phyloP scores from a whole-genome alignment of 1,139 yeast genomes.

The Candida sp. region DNA sequence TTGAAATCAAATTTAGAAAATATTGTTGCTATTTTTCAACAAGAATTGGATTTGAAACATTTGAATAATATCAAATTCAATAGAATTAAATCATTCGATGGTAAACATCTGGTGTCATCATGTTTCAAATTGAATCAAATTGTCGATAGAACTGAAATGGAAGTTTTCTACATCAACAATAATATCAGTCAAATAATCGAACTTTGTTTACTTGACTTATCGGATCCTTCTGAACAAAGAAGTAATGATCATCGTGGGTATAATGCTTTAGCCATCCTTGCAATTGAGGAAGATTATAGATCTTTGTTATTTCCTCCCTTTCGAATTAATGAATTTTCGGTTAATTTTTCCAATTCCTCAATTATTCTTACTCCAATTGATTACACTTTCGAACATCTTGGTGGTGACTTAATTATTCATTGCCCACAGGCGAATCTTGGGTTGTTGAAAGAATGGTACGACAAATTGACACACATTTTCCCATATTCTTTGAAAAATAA shows the following conservation, averaged over 20 bases:
- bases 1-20: constrained; percentile 15
- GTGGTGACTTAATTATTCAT: constrained; percentile 6
- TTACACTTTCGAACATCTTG: constrained; percentile 13
- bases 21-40: constrained; percentile 17
- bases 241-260: constrained; percentile 7
- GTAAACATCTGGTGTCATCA: constrained; percentile 27
- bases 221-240: constrained; percentile 11
- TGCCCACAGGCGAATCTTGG: constrained; percentile 16
- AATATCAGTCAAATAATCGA: constrained; percentile 17
- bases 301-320: constrained; percentile 44
- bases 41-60: constrained; percentile 13
- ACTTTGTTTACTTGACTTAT: constrained; percentile 28
- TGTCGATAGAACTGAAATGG: constrained; percentile 27
- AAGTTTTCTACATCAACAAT: constrained; percentile 16
- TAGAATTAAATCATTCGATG: constrained; percentile 16
- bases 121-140: constrained; percentile 37
- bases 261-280: constrained; percentile 40
- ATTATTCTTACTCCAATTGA: constrained; percentile 25
- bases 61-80: constrained; percentile 35
- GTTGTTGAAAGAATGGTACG: constrained; percentile 23
- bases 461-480: constrained; percentile 25
- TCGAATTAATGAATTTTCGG: constrained; percentile 26
- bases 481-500: constrained; percentile 26
- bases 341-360: constrained; percentile 15
- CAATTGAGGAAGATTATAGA: constrained; percentile 17